These are phyloP conservation scores for Aureobasidium pullulans DNA, from an alignment of 2,329 filamentous ascomycete genomes.

Conservation along the genomic window DNA sequence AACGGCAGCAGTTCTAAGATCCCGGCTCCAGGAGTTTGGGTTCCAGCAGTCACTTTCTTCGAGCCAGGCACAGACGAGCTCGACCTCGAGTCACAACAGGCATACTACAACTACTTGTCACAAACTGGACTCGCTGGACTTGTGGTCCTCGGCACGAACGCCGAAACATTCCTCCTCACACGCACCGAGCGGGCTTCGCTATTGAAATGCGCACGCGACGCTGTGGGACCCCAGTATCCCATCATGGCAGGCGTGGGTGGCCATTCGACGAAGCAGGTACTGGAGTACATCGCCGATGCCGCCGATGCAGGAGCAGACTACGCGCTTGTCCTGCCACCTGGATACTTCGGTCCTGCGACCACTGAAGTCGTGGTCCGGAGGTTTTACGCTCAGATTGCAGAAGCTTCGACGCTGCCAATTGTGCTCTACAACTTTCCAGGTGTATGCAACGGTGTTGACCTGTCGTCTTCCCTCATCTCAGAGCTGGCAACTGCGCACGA, in stretches of 20 bases:
- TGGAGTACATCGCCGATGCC: conserved; percentile 38
- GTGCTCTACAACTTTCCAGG: conserved; percentile 66
- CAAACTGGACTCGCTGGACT: conserved; percentile 37
- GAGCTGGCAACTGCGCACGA: conserved; percentile 41
- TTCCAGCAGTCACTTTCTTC: conserved; percentile 41
- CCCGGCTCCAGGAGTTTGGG: conserved; percentile 24
- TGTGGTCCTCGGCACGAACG: conserved; percentile 41
- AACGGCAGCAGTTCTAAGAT: not conserved
- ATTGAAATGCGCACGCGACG: conserved; percentile 30
- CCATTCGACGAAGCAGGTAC: conserved; percentile 36
- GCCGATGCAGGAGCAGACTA: conserved; percentile 35
- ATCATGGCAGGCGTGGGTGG: conserved; percentile 39
- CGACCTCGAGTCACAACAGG: conserved; percentile 34
- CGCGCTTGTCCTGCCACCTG: conserved; percentile 37
- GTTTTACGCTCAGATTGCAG: conserved; percentile 46
- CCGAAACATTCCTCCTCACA: conserved; percentile 40
- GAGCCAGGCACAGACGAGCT: conserved; percentile 32
- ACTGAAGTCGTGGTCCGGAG: conserved; percentile 33
- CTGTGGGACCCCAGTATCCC: conserved; percentile 35
- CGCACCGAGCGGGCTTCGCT: conserved; percentile 35
- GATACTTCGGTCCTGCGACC: conserved; percentile 39
- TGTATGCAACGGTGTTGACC: conserved; percentile 60
- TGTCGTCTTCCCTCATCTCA: conserved; percentile 57
- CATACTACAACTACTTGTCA: conserved; percentile 39
- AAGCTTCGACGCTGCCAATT: conserved; percentile 53